Base-by-base conservation (phyloP, 495 filamentous ascomycete species). In the Neurospora sp. region DNA sequence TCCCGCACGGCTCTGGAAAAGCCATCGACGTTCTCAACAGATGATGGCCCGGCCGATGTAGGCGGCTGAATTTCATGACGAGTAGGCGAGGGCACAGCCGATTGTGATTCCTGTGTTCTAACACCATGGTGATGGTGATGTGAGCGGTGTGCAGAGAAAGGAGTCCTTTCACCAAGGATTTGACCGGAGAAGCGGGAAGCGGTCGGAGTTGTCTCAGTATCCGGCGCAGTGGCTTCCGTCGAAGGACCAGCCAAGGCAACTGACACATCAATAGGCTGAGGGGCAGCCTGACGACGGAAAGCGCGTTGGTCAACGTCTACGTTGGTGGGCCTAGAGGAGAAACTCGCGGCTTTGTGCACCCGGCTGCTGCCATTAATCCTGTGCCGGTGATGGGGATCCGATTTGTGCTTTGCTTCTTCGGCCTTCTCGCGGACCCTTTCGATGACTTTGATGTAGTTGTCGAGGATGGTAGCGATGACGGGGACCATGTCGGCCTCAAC, bases 401-500 rank as follows among this genome's bases (percentile, higher is more conserved):
- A 80, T 68, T 85, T 86, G 39, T 83, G 81, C 75, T 89, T 90
- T 53, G 86, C 86, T 70, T 89, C 85, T 75, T 97, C 93, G 39
- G 90, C 91, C 82, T 92, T 94, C 74, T 94, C 92, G 70, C 93
- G 91, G 73, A 91, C 91, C 78, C 92, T 93, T 75, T 98, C 96
- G 71, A 97, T 89, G 72, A 98, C 94, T 80, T 96, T 92, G 84
- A 97, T 93, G 83, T 99, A 98, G 79, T 98, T 98, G 83, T 97
- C 93, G 73, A 99, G 90, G 70, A 99, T 97, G n/a, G 96, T 98
- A 44, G 96, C 96, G 76, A 98, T 97, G 72, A 99, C 96, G 12
- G 96, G 96, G 1, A 99, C 96, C 92, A 99, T 97, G 79, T 99
- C 96, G 74, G 96, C 96, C 83, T 99, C 96, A 31, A 99, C 96